Conservation (phyloP, 768 basidiomycete genomes). For the Panaeolus papilionaceus region DNA sequence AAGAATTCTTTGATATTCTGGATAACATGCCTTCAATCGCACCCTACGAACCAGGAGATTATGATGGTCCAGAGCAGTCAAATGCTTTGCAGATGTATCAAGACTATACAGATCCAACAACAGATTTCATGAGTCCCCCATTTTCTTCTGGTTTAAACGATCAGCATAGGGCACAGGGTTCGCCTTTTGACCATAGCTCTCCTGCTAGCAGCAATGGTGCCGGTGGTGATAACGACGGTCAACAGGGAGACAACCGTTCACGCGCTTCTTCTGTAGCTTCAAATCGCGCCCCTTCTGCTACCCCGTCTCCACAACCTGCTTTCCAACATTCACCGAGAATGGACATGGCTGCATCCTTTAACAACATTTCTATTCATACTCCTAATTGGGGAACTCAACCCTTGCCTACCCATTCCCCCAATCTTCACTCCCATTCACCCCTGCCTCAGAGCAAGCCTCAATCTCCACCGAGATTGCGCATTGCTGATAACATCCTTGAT, state of each 20-base stretch:
- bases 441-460: conserved; percentile 52
- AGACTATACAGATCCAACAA: conserved; percentile 40
- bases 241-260: conserved; percentile 43
- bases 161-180: conserved; percentile 31
- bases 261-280: conserved; percentile 76
- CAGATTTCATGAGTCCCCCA: conserved; percentile 44
- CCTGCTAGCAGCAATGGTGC: conserved; percentile 62
- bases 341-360: conserved; percentile 63
- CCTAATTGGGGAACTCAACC: conserved; percentile 61
- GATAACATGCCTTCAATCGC: conserved; percentile 46
- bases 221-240: conserved; percentile 48
- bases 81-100: conserved; percentile 62
- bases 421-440: conserved; percentile 22
- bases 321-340: conserved; percentile 60
- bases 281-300: conserved; percentile 42
- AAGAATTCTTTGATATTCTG: conserved; percentile 56
- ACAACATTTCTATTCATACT: conserved; percentile 68
- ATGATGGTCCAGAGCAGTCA: conserved; percentile 60
- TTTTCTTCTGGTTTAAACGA: conserved; percentile 29
- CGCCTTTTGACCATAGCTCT: conserved; percentile 66
- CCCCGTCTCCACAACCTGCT: conserved; percentile 35
- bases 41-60: conserved; percentile 75
- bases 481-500: conserved; percentile 51
- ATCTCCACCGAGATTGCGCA: conserved; percentile 63
- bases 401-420: conserved; percentile 43